Evolutionary conservation across 116 monocot species (phyloP).

Genomic region (Posidonia oceanica): DNA sequence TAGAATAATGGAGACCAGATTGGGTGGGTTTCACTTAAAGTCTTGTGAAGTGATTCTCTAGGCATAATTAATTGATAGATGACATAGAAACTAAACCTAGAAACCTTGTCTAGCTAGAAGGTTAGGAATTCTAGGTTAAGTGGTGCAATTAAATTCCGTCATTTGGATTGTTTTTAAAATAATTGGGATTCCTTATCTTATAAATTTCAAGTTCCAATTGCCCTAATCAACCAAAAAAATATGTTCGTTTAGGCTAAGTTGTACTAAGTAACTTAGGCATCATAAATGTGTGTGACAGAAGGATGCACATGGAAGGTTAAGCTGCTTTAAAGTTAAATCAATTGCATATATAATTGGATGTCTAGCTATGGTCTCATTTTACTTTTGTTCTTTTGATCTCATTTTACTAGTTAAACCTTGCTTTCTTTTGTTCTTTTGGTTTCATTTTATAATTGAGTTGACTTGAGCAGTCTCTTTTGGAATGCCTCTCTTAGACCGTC

Average conservation of each 20-base stretch:
- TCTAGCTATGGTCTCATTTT: background rate
- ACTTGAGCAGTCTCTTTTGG: no score
- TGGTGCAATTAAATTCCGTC: conserved; percentile 3
- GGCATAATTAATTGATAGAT: conserved; percentile 11
- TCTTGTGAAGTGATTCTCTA: conserved; percentile 44
- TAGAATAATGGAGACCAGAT: conserved; percentile 20
- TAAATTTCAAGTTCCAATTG: background rate
- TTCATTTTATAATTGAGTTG: no score
- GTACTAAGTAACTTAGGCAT: background rate
- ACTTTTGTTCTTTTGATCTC: no score
- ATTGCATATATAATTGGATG: background rate
- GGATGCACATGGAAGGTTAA: conserved; percentile 12
- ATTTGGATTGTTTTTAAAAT: background rate
- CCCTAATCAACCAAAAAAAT: background rate
- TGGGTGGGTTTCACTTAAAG: conserved; percentile 53
- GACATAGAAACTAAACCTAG: conserved; percentile 19
- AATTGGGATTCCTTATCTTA: no score
- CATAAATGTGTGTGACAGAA: background rate
- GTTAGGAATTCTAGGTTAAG: conserved; percentile 1
- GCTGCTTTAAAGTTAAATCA: background rate
- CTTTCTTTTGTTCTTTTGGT: no score
- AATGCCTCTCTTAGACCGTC: no score
- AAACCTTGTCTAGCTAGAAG: conserved; percentile 24
- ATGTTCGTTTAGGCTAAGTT: background rate
- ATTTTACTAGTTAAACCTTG: no score